Evolutionary conservation across 2,329 filamentous ascomycete genomes (phyloP).

Genomic region (Penicillium oxalicum): DNA sequence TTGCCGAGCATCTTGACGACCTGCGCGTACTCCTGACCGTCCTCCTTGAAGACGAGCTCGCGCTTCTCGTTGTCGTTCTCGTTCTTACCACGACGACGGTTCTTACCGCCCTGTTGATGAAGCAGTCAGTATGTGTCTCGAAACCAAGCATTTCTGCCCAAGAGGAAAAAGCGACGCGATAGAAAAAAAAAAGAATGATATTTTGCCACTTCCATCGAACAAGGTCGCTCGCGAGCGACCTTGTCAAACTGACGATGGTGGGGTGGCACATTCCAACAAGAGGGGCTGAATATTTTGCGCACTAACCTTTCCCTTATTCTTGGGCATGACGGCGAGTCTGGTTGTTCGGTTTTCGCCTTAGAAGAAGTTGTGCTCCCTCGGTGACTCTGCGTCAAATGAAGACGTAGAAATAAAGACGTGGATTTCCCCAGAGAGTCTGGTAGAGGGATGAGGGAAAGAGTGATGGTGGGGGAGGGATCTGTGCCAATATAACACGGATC

Average conservation of each 20-base stretch:
- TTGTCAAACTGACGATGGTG: constrained; percentile 9
- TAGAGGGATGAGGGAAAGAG: constrained; percentile 10
- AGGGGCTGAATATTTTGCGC: constrained; percentile 23
- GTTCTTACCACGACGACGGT: constrained; percentile 96
- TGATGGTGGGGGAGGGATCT: constrained; percentile 15
- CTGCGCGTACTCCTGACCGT: constrained; percentile 87
- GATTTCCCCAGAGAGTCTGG: constrained; percentile 11
- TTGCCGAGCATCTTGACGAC: constrained; percentile 95
- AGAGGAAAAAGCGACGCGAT: background rate
- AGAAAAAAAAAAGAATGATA: constrained; percentile 1
- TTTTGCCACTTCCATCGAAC: background rate
- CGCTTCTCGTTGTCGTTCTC: constrained; percentile 99
- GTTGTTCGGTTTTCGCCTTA: constrained; percentile 18
- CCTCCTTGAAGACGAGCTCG: constrained; percentile 97
- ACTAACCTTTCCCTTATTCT: constrained; percentile 98
- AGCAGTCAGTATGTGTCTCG: constrained; percentile 23
- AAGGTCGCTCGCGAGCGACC: constrained; percentile 1
- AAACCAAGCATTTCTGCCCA: background rate
- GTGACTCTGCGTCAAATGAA: constrained; percentile 13
- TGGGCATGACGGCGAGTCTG: constrained; percentile 65
- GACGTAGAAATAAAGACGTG: constrained; percentile 12
- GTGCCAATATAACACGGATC: constrained; percentile 7
- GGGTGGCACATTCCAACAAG: constrained; percentile 20
- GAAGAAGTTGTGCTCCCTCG: constrained; percentile 1
- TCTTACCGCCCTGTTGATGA: constrained; percentile 82